Evolutionary conservation across 495 filamentous ascomycete genomes (phyloP).

Genomic region (Friedmanniomyces simplex): DNA sequence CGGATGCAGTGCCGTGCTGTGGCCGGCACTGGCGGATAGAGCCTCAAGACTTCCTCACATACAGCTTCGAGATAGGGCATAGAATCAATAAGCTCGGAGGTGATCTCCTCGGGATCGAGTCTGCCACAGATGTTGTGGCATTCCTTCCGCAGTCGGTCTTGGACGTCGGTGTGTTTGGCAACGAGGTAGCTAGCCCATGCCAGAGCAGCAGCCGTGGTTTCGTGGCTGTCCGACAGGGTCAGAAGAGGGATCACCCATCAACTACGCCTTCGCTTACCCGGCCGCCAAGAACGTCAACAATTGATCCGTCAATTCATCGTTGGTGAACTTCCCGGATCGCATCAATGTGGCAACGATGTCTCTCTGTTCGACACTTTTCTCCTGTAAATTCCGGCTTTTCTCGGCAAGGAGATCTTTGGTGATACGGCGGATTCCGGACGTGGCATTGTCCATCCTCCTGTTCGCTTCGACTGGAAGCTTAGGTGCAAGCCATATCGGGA

Average conservation of each 20-base stretch:
- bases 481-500: slow-evolving; percentile 29
- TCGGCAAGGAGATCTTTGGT: slow-evolving; percentile 25
- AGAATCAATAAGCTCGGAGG: slow-evolving; percentile 35
- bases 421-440: slow-evolving; percentile 15
- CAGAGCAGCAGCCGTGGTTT: slow-evolving; percentile 45
- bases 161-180: slow-evolving; percentile 37
- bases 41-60: slow-evolving; percentile 31
- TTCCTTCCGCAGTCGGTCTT: slow-evolving; percentile 39
- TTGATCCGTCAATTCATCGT: slow-evolving; percentile 44
- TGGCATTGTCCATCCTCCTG: slow-evolving; percentile 19
- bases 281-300: slow-evolving; percentile 47
- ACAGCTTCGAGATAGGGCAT: slow-evolving; percentile 45
- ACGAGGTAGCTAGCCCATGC: slow-evolving; percentile 46
- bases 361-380: slow-evolving; percentile 10
- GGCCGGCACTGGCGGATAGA: slow-evolving; percentile 40
- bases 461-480: slow-evolving; percentile 24
- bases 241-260: background rate
- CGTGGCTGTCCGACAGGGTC: slow-evolving; percentile 30
- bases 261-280: slow-evolving; percentile 28
- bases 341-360: slow-evolving; percentile 32
- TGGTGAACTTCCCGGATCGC: slow-evolving; percentile 34
- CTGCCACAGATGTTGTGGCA: slow-evolving; percentile 35
- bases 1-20: slow-evolving; percentile 40
- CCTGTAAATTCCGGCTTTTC: slow-evolving; percentile 30
- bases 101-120: background rate